Percentiles rank a stretch among this genome's conserved stretches.
phyloP scores from a whole-genome alignment of 192 early-diverging fungal species.

The Coemansia biformis region DNA sequence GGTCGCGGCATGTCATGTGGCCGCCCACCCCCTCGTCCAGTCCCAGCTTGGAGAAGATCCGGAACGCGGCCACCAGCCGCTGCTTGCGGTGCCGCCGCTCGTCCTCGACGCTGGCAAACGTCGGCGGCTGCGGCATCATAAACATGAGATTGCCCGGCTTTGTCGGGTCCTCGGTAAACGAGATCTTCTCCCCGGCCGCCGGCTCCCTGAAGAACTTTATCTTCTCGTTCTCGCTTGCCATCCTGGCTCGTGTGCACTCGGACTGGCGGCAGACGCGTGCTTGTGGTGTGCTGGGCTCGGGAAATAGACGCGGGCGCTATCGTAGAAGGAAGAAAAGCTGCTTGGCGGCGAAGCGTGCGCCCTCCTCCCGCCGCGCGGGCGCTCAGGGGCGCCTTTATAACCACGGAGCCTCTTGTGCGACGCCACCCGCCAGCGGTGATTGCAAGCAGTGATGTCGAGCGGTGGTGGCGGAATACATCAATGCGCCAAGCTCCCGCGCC shows the following conservation, averaged over 20 bases:
- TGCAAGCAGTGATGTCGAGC: too few species aligned
- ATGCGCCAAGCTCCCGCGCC: too few species aligned
- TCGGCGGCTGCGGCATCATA: conserved; percentile 46
- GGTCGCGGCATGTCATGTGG: conserved; percentile 57
- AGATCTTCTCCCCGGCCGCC: conserved; percentile 11
- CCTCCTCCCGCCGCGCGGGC: too few species aligned
- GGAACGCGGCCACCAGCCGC: conserved; percentile 54
- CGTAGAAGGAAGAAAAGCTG: too few species aligned
- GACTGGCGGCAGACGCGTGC: too few species aligned
- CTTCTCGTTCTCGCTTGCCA: conserved; percentile 19
- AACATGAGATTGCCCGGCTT: conserved; percentile 43
- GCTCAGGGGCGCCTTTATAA: too few species aligned
- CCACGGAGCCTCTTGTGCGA: too few species aligned
- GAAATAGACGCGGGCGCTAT: too few species aligned
- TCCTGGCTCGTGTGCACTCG: not conserved
- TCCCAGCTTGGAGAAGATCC: conserved; percentile 54
- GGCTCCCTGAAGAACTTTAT: conserved; percentile 25
- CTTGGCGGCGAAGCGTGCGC: too few species aligned
- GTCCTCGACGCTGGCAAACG: conserved; percentile 40
- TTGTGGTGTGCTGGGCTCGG: too few species aligned
- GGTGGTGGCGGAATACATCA: too few species aligned
- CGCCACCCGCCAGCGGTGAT: too few species aligned
- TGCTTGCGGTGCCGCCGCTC: conserved; percentile 57
- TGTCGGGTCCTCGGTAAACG: conserved; percentile 35
- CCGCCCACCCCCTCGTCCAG: conserved; percentile 61